Evolutionary conservation across 345 rosid species (phyloP).

Genomic region (Gossypium sturtianum): DNA sequence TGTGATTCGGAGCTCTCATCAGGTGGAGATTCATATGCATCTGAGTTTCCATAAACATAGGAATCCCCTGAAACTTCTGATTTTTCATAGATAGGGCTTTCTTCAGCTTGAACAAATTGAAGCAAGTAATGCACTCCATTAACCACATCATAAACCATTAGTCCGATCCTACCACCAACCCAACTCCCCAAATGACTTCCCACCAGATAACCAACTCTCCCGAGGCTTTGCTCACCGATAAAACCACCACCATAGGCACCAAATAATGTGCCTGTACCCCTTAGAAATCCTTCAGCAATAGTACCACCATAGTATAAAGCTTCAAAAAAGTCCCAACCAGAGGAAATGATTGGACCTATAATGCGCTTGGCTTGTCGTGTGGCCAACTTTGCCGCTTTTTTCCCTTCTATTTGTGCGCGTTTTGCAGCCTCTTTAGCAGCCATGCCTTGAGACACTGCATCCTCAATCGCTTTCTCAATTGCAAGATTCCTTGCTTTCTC

Average conservation of each 20-base stretch:
- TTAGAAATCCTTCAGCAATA: slow-evolving; percentile 70
- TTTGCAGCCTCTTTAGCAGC: slow-evolving; percentile 61
- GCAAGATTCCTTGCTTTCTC: slow-evolving; percentile 61
- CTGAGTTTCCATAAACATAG: slow-evolving; percentile 6
- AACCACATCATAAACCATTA: slow-evolving; percentile 84
- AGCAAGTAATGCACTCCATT: slow-evolving; percentile 57
- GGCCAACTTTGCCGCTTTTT: slow-evolving; percentile 81
- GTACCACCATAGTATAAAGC: slow-evolving; percentile 89
- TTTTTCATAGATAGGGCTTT: background rate
- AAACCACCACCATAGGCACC: slow-evolving; percentile 89
- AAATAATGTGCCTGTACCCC: slow-evolving; percentile 79
- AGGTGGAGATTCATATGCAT: background rate
- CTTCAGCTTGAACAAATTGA: slow-evolving; percentile 6
- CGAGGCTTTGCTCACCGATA: slow-evolving; percentile 69
- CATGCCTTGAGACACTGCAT: slow-evolving; percentile 59
- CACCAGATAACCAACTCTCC: slow-evolving; percentile 78
- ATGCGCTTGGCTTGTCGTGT: slow-evolving; percentile 69
- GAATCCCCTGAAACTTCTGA: slow-evolving; percentile 1
- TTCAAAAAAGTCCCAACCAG: slow-evolving; percentile 97
- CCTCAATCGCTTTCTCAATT: slow-evolving; percentile 58
- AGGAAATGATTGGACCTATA: slow-evolving; percentile 83
- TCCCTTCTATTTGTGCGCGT: slow-evolving; percentile 70
- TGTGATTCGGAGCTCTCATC: background rate
- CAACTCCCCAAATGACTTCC: slow-evolving; percentile 95
- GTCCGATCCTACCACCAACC: slow-evolving; percentile 90